Evolutionary conservation across 306 rosid genomes (phyloP).

Genomic region (Prunus mira): DNA sequence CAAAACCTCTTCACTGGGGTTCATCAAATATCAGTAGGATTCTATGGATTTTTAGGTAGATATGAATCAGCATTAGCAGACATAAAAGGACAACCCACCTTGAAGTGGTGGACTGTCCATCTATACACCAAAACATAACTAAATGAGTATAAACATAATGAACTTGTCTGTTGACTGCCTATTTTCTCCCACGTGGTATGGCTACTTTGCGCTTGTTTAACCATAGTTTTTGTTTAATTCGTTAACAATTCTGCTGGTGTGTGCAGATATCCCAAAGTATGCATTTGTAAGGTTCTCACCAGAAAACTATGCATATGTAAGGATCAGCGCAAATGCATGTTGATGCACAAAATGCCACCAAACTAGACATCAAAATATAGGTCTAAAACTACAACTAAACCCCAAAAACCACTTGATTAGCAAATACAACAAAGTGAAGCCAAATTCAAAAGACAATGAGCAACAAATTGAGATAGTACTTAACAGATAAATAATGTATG

Average conservation of each 20-base stretch:
- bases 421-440: not conserved
- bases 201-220: not conserved
- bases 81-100: not conserved
- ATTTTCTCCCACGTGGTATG: not conserved
- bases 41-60: not conserved
- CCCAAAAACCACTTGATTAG: not conserved
- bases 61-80: not conserved
- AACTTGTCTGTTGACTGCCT: not conserved
- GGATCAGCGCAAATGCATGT: not conserved
- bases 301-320: not conserved
- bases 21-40: not conserved
- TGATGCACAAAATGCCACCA: slow-evolving; percentile 7
- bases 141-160: not conserved
- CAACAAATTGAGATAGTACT: slow-evolving; percentile 1
- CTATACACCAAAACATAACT: not conserved
- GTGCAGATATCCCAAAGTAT: not conserved
- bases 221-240: not conserved
- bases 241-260: not conserved
- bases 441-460: not conserved
- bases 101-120: not conserved
- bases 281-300: not conserved
- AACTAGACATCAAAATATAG: not conserved
- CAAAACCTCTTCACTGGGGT: not conserved
- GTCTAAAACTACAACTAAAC: not conserved
- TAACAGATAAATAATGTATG: slow-evolving; percentile 8